Base-by-base conservation (phyloP, 2,329 filamentous ascomycete species). In the Curvularia sp. region DNA sequence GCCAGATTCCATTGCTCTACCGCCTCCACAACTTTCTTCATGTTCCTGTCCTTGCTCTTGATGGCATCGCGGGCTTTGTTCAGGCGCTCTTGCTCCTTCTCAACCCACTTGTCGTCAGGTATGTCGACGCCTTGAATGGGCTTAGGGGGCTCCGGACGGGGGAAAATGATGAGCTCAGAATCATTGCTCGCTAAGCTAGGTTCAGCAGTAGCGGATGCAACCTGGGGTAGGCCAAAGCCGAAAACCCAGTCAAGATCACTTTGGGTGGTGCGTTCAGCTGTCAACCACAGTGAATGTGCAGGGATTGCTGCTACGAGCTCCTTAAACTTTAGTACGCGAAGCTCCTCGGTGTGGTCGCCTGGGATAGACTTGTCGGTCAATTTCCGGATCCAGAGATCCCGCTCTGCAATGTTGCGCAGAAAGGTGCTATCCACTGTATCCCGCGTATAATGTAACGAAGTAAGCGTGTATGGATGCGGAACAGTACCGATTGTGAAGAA, bases 401-500 rank as follows among this genome's bases (percentile, higher is more conserved):
- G 91, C 30, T 83, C 79, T 0, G 90, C 88, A 2, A 86, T 82
- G 41, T 85, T 83, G 49, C 81, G 79, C n/a, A 83, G 69, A 69
- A 80, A 82, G 24, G 70, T 72, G 7, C 71, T 62, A 54, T 79
- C 74, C 44, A 82, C 59, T 9, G 72, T 80, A 52, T 81, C 79
- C 57, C 87, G 71, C 2, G 72, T 84, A 63, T 87, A 84, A 58
- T 87, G 83, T 18, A 98, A 81, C 12, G 87, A 85, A 53, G 88
- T 85, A 42, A 92, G 83, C 1, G 93, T 97, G 81, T 93, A 96
- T 0, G 95, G 95, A 74, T 99, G 95, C 0, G 94, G 94, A 12
- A 98, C 89, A 0, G 88, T 91, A 58, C 90, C 93, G 63, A 99
- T 91, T 2, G 90, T 92, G 80, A 93, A 98, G 15, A 89, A 74